These are phyloP conservation scores for Fusarium subtropicale DNA, from an alignment of 2,329 filamentous ascomycete species.

Conservation along the genomic window DNA sequence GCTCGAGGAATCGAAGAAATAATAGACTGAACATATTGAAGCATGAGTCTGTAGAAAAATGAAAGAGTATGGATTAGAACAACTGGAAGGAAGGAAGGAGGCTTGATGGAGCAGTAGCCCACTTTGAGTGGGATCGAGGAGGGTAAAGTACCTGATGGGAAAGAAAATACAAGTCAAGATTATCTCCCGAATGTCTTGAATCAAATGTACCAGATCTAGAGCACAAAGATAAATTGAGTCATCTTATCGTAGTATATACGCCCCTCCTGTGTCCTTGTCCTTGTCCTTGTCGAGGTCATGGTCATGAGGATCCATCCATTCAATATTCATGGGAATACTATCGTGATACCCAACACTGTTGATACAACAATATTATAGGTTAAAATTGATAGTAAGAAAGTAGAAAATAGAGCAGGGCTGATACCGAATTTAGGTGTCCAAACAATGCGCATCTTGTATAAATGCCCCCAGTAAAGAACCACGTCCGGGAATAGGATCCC, in stretches of 20 bases:
- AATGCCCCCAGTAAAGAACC: slow-evolving; percentile 7
- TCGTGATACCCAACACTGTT: neutral
- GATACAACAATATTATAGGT: neutral
- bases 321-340: neutral
- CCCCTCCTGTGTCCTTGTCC: neutral
- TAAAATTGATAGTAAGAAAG: neutral
- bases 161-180: slow-evolving; percentile 10
- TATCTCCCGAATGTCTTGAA: slow-evolving; percentile 44
- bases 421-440: slow-evolving; percentile 12
- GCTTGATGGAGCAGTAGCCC: slow-evolving; percentile 24
- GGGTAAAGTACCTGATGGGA: slow-evolving; percentile 33
- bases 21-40: slow-evolving; percentile 36
- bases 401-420: slow-evolving; percentile 6
- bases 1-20: slow-evolving; percentile 28
- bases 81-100: slow-evolving; percentile 19
- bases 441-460: neutral
- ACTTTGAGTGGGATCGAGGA: slow-evolving; percentile 29
- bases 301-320: neutral
- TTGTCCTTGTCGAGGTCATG: neutral
- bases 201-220: slow-evolving; percentile 45
- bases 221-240: slow-evolving; percentile 19
- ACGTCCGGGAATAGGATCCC: slow-evolving; percentile 28
- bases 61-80: neutral
- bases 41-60: neutral
- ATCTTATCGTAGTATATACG: slow-evolving; percentile 6